Percentiles rank a stretch among this genome's conserved stretches.
Conservation (phyloP, 2,329 filamentous ascomycete species). For the Huntiella moniliformis region DNA sequence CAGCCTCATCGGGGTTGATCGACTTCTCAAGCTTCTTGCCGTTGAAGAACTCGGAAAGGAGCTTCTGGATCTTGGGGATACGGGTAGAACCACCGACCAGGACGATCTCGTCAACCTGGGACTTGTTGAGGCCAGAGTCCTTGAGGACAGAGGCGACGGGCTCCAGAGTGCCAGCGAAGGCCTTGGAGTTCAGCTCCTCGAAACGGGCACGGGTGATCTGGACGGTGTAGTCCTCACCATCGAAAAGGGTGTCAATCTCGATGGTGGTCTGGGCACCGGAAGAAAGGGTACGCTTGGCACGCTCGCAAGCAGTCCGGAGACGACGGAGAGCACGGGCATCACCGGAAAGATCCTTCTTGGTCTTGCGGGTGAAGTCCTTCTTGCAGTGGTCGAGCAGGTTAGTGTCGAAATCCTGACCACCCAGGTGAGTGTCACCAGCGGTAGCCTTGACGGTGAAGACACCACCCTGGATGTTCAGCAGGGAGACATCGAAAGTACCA, state of each 20-base stretch:
- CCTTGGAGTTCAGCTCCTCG: slow-evolving; percentile 93
- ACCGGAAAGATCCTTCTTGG: slow-evolving; percentile 56
- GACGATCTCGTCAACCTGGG: slow-evolving; percentile 90
- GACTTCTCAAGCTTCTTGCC: slow-evolving; percentile 99
- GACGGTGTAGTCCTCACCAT: slow-evolving; percentile 93
- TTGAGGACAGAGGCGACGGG: slow-evolving; percentile 94
- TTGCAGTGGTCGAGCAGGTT: slow-evolving; percentile 93
- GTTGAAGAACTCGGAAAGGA: slow-evolving; percentile 96
- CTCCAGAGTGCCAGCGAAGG: slow-evolving; percentile 82
- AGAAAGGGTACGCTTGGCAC: slow-evolving; percentile 97
- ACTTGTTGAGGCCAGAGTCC: slow-evolving; percentile 77
- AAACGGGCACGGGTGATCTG: slow-evolving; percentile 97
- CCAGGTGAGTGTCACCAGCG: slow-evolving; percentile 90
- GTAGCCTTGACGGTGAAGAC: slow-evolving; percentile 99
- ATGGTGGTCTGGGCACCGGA: slow-evolving; percentile 94
- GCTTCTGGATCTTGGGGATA: slow-evolving; percentile 98
- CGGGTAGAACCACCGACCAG: slow-evolving; percentile 97
- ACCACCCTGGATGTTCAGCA: slow-evolving; percentile 96
- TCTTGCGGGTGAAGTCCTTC: slow-evolving; percentile 80
- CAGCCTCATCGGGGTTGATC: slow-evolving; percentile 99
- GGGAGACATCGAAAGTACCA: slow-evolving; percentile 99
- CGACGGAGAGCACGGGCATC: slow-evolving; percentile 87
- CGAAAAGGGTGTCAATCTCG: slow-evolving; percentile 96
- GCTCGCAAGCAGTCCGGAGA: slow-evolving; percentile 94
- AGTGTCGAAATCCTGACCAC: slow-evolving; percentile 92